These are phyloP conservation scores for Glarea lozoyensis DNA, from an alignment of 495 filamentous ascomycete genomes.

Conservation along the genomic window DNA sequence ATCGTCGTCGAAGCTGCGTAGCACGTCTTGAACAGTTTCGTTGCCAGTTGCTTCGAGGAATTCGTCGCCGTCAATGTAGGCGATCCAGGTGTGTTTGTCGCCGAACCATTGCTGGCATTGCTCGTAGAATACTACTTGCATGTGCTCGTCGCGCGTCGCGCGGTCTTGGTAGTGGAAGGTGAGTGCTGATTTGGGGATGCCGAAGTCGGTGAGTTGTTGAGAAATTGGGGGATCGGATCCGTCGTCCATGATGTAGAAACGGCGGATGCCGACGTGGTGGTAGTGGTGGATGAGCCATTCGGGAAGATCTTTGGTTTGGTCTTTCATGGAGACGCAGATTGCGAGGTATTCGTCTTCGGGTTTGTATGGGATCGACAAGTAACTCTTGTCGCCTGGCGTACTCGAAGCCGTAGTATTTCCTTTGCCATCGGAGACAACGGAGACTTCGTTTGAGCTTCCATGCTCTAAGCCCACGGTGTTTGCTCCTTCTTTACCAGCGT, in stretches of 20 bases:
- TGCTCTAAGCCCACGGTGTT: too few species aligned
- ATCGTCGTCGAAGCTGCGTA: slow-evolving; percentile 5
- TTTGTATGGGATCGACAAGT: too few species aligned
- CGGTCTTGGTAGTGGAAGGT: slow-evolving; percentile 11
- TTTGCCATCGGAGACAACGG: too few species aligned
- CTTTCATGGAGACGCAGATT: slow-evolving; percentile 17
- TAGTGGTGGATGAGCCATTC: slow-evolving; percentile 23
- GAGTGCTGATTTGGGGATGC: slow-evolving; percentile 7
- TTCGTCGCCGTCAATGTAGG: slow-evolving; percentile 14
- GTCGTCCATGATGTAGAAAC: slow-evolving; percentile 25
- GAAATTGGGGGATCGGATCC: slow-evolving; percentile 17
- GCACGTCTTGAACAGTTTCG: slow-evolving; percentile 4
- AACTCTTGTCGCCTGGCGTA: too few species aligned
- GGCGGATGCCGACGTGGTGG: slow-evolving; percentile 20
- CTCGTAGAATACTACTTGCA: slow-evolving; percentile 3
- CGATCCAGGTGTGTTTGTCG: slow-evolving; percentile 15
- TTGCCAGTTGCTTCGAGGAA: slow-evolving; percentile 8
- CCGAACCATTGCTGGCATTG: slow-evolving; percentile 5
- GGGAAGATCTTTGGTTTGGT: slow-evolving; percentile 16
- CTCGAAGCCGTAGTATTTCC: too few species aligned
- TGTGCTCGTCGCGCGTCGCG: not conserved
- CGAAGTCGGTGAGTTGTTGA: slow-evolving; percentile 6
- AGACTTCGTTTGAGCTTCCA: too few species aligned
- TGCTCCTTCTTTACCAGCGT: too few species aligned
- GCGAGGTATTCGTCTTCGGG: slow-evolving; percentile 19